phyloP scores from a whole-genome alignment of 2,329 filamentous ascomycete species.

The Colletotrichum destructivum region DNA sequence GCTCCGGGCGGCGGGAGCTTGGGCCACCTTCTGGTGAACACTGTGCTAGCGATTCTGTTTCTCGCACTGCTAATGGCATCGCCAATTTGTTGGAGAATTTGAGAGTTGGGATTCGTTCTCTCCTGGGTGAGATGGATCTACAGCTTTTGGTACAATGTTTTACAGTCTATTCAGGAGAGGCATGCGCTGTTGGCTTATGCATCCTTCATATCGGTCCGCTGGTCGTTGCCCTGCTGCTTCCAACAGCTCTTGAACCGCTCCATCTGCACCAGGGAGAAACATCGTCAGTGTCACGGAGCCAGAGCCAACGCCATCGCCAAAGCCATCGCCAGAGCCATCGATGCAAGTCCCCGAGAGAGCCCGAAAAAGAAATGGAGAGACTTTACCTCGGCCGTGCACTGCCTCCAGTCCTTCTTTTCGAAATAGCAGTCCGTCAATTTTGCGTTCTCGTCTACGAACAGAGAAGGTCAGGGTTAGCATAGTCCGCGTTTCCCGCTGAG shows the following conservation, averaged over 20 bases:
- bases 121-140: constrained; percentile 5
- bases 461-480: constrained; percentile 19
- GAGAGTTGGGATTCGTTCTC: background rate
- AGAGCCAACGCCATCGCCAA: no score
- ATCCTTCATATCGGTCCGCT: constrained; percentile 85
- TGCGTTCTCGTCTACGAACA: constrained; percentile 81
- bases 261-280: constrained; percentile 73
- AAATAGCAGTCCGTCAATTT: constrained; percentile 97
- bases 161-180: background rate
- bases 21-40: constrained; percentile 20
- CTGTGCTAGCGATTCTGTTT: constrained; percentile 14
- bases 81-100: background rate
- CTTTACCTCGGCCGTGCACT: constrained; percentile 88
- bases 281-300: constrained; percentile 10
- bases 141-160: constrained; percentile 5
- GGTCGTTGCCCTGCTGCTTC: constrained; percentile 90
- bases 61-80: background rate
- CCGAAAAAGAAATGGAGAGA: constrained; percentile 39
- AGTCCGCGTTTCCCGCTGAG: background rate
- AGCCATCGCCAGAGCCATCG: background rate
- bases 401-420: constrained; percentile 95
- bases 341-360: constrained; percentile 8
- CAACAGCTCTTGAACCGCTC: constrained; percentile 90
- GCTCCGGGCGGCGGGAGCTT: constrained; percentile 31
- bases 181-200: constrained; percentile 50